Conservation (phyloP, 2,329 filamentous ascomycete genomes). For the Taxawa tesnikishii region DNA sequence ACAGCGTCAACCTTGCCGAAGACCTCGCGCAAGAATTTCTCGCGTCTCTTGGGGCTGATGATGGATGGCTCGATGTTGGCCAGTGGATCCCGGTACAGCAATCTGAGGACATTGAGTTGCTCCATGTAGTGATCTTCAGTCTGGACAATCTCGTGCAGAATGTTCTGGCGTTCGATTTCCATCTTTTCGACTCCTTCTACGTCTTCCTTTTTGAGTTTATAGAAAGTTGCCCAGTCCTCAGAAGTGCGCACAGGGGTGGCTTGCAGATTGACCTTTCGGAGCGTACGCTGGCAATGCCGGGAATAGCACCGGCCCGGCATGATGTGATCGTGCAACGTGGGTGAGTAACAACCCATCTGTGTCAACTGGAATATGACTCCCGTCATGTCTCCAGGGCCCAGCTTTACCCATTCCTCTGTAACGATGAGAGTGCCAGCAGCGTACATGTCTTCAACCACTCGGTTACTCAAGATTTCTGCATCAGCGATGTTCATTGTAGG, state of each 20-base stretch:
- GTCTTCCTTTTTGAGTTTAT: constrained; percentile 67
- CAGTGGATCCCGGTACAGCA: constrained; percentile 76
- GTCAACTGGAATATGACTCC: constrained; percentile 92
- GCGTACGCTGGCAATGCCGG: constrained; percentile 80
- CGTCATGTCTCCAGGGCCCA: constrained; percentile 66
- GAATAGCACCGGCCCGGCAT: constrained; percentile 77
- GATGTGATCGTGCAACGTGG: constrained; percentile 60
- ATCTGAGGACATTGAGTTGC: constrained; percentile 72
- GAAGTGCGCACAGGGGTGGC: constrained; percentile 53
- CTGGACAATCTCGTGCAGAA: constrained; percentile 87
- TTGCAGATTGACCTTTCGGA: constrained; percentile 87
- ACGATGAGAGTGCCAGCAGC: constrained; percentile 63
- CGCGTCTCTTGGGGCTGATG: constrained; percentile 63
- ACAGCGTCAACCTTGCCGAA: constrained; percentile 88
- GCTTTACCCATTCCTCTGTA: constrained; percentile 97
- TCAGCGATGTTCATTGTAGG: constrained; percentile 98
- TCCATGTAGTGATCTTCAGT: constrained; percentile 87
- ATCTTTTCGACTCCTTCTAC: constrained; percentile 63
- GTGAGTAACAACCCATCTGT: constrained; percentile 80
- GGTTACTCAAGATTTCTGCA: constrained; percentile 72
- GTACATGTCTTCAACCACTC: constrained; percentile 71
- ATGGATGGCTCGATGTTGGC: constrained; percentile 62
- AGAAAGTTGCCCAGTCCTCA: constrained; percentile 83
- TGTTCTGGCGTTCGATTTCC: constrained; percentile 86
- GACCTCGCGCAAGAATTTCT: constrained; percentile 70